phyloP scores from a whole-genome alignment of 306 rosid species.

The Sesbania bispinosa region DNA sequence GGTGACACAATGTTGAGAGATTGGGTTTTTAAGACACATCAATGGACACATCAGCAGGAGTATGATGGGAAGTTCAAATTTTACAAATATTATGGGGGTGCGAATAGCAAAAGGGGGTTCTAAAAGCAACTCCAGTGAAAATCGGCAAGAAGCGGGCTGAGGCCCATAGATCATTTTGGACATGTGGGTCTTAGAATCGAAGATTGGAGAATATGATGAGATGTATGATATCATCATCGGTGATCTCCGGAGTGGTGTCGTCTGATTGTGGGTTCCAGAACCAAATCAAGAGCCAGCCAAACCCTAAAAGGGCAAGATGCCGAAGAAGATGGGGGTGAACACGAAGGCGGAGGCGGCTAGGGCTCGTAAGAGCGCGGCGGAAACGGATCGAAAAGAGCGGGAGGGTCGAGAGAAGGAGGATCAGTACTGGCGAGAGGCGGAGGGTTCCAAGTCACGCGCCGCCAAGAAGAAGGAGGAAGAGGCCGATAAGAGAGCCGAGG shows the following conservation, averaged over 20 bases:
- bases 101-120: no score
- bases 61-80: no score
- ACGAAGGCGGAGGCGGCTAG: conserved; percentile 86
- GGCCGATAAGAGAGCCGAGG: conserved; percentile 83
- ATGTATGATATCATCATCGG: no score
- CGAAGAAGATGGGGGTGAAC: conserved; percentile 93
- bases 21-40: no score
- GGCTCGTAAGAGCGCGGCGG: conserved; percentile 74
- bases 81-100: no score
- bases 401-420: conserved; percentile 70
- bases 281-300: neutral
- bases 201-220: neutral
- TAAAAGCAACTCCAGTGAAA: no score
- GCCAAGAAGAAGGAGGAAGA: conserved; percentile 93
- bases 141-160: no score
- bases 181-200: neutral
- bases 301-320: conserved; percentile 40
- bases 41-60: no score
- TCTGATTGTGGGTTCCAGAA: no score
- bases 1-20: no score
- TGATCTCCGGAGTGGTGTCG: no score
- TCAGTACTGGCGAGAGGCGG: conserved; percentile 84
- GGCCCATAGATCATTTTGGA: neutral
- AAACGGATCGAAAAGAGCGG: conserved; percentile 70
- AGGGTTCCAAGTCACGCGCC: conserved; percentile 83